phyloP scores from a whole-genome alignment of 169 alveolate genomes.

The Cryptosporidium parvum region DNA sequence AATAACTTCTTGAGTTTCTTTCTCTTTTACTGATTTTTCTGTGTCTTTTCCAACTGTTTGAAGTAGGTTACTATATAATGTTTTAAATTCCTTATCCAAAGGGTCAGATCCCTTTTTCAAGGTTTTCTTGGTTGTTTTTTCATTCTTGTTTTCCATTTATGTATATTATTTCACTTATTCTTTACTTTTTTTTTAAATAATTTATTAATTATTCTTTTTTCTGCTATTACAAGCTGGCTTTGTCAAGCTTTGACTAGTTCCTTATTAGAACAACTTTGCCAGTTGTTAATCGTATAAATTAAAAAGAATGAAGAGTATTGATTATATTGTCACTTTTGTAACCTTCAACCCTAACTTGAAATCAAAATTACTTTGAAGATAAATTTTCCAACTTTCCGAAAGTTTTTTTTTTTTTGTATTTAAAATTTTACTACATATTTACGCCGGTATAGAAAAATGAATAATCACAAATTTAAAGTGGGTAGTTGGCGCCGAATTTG shows the following conservation, averaged over 20 bases:
- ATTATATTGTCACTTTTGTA: no score
- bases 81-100: constrained; percentile 37
- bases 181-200: background rate
- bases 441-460: constrained; percentile 1
- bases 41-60: constrained; percentile 35
- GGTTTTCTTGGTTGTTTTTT: background rate
- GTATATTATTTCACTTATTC: background rate
- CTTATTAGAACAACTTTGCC: background rate
- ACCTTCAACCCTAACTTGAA: background rate
- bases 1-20: background rate
- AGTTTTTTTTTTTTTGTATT: background rate
- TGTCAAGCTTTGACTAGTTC: background rate
- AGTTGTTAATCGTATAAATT: no score
- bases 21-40: background rate
- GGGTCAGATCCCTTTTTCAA: constrained; percentile 12
- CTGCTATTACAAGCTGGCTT: background rate
- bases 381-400: background rate
- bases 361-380: background rate
- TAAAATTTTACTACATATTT: background rate
- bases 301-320: background rate
- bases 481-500: background rate
- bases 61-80: constrained; percentile 19
- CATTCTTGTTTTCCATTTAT: constrained; percentile 17
- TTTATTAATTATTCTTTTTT: background rate
- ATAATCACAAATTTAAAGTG: constrained; percentile 1